These are phyloP conservation scores for Auriscalpium orientale DNA, from an alignment of 768 basidiomycete genomes.

Conservation along the genomic window DNA sequence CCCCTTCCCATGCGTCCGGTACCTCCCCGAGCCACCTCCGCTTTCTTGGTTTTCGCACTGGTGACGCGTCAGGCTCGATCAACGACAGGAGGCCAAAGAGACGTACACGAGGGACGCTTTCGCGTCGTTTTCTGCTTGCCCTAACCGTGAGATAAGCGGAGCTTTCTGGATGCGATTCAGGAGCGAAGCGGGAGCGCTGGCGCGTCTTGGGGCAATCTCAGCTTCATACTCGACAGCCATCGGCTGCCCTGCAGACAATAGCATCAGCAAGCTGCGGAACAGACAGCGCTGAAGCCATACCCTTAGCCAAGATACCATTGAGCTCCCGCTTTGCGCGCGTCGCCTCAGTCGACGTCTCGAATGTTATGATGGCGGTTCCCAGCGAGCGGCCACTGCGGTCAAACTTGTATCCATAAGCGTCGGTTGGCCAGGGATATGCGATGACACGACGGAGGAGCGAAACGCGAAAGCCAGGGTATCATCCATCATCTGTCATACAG, in stretches of 20 bases:
- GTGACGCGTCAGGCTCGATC: neutral
- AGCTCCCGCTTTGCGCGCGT: slow-evolving; percentile 77
- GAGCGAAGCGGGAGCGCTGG: slow-evolving; percentile 45
- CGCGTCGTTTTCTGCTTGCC: slow-evolving; percentile 33
- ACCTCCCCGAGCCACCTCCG: slow-evolving; percentile 1
- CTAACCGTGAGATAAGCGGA: slow-evolving; percentile 59
- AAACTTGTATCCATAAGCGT: slow-evolving; percentile 56
- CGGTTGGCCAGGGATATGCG: too few relatives aligned
- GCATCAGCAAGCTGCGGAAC: neutral
- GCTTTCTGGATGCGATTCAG: slow-evolving; percentile 72
- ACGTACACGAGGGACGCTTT: slow-evolving; percentile 11
- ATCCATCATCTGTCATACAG: slow-evolving; percentile 4
- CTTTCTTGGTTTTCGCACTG: slow-evolving; percentile 4
- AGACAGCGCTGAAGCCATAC: slow-evolving; percentile 32
- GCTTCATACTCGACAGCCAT: slow-evolving; percentile 65
- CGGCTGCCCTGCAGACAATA: slow-evolving; percentile 52
- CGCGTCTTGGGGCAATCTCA: slow-evolving; percentile 26
- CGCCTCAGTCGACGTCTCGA: slow-evolving; percentile 73
- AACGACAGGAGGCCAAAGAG: neutral
- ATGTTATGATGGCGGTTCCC: slow-evolving; percentile 74
- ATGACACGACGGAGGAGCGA: too few relatives aligned
- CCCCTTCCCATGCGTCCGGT: slow-evolving; percentile 26
- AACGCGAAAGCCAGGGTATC: slow-evolving; percentile 7
- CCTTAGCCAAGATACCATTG: slow-evolving; percentile 83
- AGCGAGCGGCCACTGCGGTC: slow-evolving; percentile 91